Conservation (phyloP, 2,329 filamentous ascomycete genomes). For the Calonectria pauciramosa region DNA sequence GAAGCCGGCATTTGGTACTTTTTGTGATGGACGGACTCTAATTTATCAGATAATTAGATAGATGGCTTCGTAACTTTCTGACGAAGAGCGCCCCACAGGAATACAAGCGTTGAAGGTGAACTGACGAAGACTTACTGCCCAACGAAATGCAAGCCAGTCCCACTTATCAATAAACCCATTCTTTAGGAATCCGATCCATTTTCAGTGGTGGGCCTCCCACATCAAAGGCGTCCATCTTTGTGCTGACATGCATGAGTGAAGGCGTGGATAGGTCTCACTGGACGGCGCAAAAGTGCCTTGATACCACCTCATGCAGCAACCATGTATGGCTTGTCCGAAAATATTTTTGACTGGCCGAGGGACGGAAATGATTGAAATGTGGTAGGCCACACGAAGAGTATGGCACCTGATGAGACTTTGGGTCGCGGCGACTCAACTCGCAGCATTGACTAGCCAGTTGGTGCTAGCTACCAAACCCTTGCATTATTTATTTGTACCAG, state of each 20-base stretch:
- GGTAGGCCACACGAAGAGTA: not conserved
- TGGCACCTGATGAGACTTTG: not conserved
- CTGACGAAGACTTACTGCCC: not conserved
- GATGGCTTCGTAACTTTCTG: not conserved
- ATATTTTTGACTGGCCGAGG: not conserved
- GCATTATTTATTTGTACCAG: fast-evolving
- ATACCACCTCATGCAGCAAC: not conserved
- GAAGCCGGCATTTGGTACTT: not conserved
- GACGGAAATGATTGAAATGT: not conserved
- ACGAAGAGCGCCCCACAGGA: not conserved
- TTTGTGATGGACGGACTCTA: not conserved
- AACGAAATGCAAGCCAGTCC: not conserved
- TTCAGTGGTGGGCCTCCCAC: not conserved
- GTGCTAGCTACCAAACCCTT: not conserved
- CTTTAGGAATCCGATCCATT: not conserved
- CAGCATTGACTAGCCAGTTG: not conserved
- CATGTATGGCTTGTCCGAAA: not conserved
- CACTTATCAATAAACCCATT: not conserved
- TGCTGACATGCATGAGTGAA: not conserved
- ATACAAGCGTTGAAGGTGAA: not conserved
- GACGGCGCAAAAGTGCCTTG: not conserved
- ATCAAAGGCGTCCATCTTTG: not conserved
- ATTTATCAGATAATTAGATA: not conserved
- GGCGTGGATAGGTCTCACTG: not conserved
- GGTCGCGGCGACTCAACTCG: not conserved